Percentiles rank a stretch among this genome's conserved stretches.
phyloP scores from a whole-genome alignment of 2,329 filamentous ascomycete genomes.

The Botryosphaeria dothidea region DNA sequence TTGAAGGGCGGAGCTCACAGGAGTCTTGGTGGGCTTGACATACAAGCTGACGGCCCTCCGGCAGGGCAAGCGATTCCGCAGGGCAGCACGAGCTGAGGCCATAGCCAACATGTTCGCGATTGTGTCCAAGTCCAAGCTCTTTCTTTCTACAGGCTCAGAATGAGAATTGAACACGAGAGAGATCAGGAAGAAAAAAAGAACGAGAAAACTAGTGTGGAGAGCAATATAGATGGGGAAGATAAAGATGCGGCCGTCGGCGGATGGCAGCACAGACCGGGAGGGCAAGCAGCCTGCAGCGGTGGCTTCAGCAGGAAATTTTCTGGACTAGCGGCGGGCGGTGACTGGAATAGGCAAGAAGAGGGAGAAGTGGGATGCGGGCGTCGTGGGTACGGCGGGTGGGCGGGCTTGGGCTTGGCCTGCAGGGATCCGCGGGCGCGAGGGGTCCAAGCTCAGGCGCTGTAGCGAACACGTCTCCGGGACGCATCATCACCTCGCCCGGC shows the following conservation, averaged over 20 bases:
- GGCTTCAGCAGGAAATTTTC: background rate
- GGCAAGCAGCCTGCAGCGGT: background rate
- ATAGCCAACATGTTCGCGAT: slow-evolving; percentile 12
- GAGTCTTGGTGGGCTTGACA: slow-evolving; percentile 24
- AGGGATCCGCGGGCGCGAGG: slow-evolving; percentile 23
- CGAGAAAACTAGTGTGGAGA: background rate
- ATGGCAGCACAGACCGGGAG: background rate
- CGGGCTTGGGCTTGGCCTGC: background rate
- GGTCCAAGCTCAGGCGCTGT: slow-evolving; percentile 23
- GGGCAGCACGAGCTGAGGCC: slow-evolving; percentile 7
- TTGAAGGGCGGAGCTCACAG: slow-evolving; percentile 58
- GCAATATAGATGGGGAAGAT: slow-evolving; percentile 21
- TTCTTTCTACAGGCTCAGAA: background rate
- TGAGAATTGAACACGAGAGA: background rate
- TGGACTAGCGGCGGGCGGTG: background rate
- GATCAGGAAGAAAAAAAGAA: background rate
- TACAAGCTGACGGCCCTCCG: slow-evolving; percentile 1
- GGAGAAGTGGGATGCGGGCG: slow-evolving; percentile 24
- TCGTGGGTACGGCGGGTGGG: slow-evolving; percentile 23
- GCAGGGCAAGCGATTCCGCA: slow-evolving; percentile 2
- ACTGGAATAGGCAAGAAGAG: slow-evolving; percentile 22
- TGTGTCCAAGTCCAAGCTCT: background rate
- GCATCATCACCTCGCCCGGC: slow-evolving; percentile 32
- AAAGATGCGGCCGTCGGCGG: background rate
- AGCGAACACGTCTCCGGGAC: slow-evolving; percentile 37